Conservation (phyloP, 106 monocot species). For the Dendrobium officinale region DNA sequence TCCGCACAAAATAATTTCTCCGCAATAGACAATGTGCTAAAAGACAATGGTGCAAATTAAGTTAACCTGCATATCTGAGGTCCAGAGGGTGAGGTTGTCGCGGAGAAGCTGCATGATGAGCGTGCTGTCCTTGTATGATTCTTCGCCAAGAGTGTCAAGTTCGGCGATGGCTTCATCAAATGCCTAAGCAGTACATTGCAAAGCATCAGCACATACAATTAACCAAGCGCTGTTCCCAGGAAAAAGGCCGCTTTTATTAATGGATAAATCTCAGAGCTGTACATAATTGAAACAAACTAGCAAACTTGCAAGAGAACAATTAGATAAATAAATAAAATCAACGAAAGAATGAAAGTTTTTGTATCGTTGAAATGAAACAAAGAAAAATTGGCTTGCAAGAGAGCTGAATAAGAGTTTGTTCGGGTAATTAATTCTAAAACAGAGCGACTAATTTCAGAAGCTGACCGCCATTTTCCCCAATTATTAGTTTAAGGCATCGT, state of each 20-base stretch:
- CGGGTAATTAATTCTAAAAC: too few relatives aligned
- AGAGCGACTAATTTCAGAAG: background rate
- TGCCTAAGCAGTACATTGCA: background rate
- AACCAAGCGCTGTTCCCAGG: background rate
- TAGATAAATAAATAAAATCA: background rate
- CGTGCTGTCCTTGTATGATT: slow-evolving; percentile 8
- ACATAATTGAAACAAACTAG: background rate
- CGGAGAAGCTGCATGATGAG: slow-evolving; percentile 11
- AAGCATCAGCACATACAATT: background rate
- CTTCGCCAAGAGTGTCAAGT: slow-evolving; percentile 4
- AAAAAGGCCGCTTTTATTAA: background rate
- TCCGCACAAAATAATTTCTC: too few relatives aligned
- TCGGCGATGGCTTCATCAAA: slow-evolving; percentile 6
- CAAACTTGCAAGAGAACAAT: background rate
- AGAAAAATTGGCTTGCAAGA: too few relatives aligned
- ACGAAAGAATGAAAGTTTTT: background rate
- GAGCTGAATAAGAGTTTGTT: too few relatives aligned
- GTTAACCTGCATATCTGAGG: slow-evolving; percentile 8
- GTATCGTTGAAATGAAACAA: too few relatives aligned
- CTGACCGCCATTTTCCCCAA: background rate
- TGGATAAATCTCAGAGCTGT: background rate
- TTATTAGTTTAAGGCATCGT: too few relatives aligned
- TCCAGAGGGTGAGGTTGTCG: slow-evolving; percentile 9
- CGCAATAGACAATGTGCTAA: background rate
- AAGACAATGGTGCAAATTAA: background rate